Evolutionary conservation across 1,284 basidiomycete genomes (phyloP), one percentile per base, ranked within the genome.

Genomic region (Sanguinoderma infundibulare): DNA sequence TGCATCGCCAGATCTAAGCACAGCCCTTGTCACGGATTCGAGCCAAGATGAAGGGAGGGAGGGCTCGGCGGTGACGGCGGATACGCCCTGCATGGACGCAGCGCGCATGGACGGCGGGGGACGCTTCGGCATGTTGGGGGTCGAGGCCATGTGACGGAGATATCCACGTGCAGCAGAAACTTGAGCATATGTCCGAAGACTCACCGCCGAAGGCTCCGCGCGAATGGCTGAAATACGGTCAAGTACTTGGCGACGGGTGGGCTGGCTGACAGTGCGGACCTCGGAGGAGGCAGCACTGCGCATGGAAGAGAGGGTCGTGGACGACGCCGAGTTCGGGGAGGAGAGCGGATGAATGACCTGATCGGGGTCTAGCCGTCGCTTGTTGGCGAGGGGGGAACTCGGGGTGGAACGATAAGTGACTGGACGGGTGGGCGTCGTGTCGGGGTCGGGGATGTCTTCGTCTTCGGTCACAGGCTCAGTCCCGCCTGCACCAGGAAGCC

Each of bases 141-240:
- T 79, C 24, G 89, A 90, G 0, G 82, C 82, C 79, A 91, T 89
- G 68, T 90, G 89, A 22, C 89, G 82, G 14, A 91, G 80, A 67
- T 89, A 85, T 8, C 85, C 83, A 10, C 81, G 81, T 7, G 89
- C 87, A 32, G 81, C 80, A 17, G 84, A 85, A 44, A 72, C 67
- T 49, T 75, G 72, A 40, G 67, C 66, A 62, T 71, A 73, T 30
- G 70, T 74, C 22, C 72, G 68, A 59, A 73, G 65, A 68, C 69
- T 62, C 63, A 67, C 62, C 56, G 72, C 66, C 55, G 74, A 69
- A 36, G 71, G 63, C 56, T 74, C 61, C 35, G 73, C 68, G 63
- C 68, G 66, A 53, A 73, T 67, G 5, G 61, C 65, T 10, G 61
- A 59, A 2, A 64, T 61, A 60, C 50, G 62, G 42, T 56, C 67